Evolutionary conservation across 2,329 filamentous ascomycete genomes (phyloP).

Genomic region (Ilyonectria sp.): DNA sequence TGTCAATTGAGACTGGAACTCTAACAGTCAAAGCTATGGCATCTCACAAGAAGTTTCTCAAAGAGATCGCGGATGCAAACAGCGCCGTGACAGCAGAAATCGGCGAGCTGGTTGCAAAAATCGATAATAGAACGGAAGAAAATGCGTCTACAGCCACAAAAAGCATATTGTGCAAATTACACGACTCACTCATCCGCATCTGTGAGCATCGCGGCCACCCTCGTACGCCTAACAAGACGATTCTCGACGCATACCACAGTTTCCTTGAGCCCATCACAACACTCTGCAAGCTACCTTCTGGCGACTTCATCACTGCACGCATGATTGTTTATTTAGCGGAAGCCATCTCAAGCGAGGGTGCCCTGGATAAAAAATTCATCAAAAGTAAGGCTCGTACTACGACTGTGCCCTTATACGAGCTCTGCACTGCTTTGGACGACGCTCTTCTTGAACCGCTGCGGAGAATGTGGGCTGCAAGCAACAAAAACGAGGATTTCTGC

Average conservation of each 20-base stretch:
- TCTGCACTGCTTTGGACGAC: background rate
- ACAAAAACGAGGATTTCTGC: background rate
- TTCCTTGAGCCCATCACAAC: conserved; percentile 5
- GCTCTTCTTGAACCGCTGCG: conserved; percentile 2
- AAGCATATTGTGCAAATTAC: background rate
- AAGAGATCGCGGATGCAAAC: background rate
- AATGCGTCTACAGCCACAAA: background rate
- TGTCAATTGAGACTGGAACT: background rate
- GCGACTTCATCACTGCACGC: conserved; percentile 10
- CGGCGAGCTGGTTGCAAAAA: background rate
- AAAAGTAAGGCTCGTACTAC: background rate
- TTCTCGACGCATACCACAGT: background rate
- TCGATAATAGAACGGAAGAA: background rate
- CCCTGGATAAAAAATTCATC: background rate
- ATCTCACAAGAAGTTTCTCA: conserved; percentile 11
- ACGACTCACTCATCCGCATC: background rate
- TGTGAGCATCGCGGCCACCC: background rate
- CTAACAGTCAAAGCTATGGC: background rate
- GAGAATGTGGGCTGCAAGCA: conserved; percentile 1
- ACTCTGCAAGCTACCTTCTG: background rate
- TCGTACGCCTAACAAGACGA: background rate
- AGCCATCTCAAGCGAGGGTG: background rate
- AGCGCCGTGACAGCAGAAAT: background rate
- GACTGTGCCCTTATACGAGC: background rate
- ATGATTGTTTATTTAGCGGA: conserved; percentile 6